phyloP scores from a whole-genome alignment of 75 land plant genomes.

The Cupressus sempervirens region DNA sequence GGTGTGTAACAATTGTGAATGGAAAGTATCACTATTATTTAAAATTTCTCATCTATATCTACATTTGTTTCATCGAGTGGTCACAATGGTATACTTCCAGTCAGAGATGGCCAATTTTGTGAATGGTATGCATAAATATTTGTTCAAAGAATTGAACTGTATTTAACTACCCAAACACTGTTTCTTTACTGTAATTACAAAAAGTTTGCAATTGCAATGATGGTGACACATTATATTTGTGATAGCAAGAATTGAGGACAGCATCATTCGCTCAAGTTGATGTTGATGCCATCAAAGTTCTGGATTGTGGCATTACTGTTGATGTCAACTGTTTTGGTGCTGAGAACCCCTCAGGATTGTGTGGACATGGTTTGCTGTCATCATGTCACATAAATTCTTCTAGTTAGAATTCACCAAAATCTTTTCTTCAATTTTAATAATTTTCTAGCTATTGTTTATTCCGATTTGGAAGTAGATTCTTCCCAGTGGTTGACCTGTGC shows the following conservation, averaged over 20 bases:
- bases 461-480: neutral
- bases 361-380: neutral
- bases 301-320: neutral
- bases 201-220: neutral
- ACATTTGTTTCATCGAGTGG: too few species aligned
- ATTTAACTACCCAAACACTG: neutral
- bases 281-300: neutral
- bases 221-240: neutral
- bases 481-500: too few species aligned
- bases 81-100: neutral
- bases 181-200: neutral
- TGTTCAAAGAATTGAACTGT: too few species aligned
- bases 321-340: neutral
- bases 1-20: too few species aligned
- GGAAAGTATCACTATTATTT: too few species aligned
- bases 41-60: too few species aligned
- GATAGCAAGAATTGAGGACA: neutral
- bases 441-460: neutral
- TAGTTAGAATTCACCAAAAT: neutral
- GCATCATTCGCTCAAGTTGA: too few species aligned
- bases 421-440: too few species aligned
- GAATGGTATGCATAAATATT: too few species aligned
- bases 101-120: neutral
- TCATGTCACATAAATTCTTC: neutral
- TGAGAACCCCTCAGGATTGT: neutral